Evolutionary conservation across 2,329 filamentous ascomycete species (phyloP).

Genomic region (Onygenales sp.): DNA sequence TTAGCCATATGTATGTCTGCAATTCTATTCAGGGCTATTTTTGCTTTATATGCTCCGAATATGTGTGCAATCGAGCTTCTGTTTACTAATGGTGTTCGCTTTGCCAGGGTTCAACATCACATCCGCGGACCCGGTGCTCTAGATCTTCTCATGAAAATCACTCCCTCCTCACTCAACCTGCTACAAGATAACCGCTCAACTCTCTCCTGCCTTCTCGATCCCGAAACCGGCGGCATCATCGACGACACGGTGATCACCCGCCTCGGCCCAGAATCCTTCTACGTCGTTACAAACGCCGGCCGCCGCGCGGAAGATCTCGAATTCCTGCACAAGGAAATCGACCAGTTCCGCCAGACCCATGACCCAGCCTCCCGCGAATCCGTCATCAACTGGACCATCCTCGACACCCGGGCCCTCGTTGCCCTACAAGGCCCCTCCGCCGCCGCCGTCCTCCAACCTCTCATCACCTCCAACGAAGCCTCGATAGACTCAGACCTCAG

Average conservation of each 20-base stretch:
- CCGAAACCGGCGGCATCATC: constrained; percentile 76
- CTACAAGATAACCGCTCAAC: constrained; percentile 63
- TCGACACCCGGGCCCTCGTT: constrained; percentile 66
- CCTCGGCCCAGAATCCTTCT: constrained; percentile 65
- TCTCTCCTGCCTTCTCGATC: constrained; percentile 74
- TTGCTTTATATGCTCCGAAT: not conserved
- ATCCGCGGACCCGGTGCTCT: constrained; percentile 72
- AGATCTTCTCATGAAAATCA: constrained; percentile 73
- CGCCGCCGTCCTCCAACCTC: constrained; percentile 55
- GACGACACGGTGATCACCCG: constrained; percentile 89
- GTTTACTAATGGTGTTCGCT: constrained; percentile 2
- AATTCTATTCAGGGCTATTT: not conserved
- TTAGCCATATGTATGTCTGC: constrained; percentile 76
- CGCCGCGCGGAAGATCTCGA: constrained; percentile 80
- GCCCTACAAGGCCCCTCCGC: constrained; percentile 82
- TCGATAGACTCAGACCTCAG: constrained; percentile 46
- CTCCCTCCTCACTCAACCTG: constrained; percentile 60
- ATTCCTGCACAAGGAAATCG: constrained; percentile 64
- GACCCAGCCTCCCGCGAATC: constrained; percentile 35
- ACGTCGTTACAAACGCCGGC: constrained; percentile 91
- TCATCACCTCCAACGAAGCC: constrained; percentile 43
- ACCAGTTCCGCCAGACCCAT: constrained; percentile 46
- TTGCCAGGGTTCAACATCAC: constrained; percentile 61
- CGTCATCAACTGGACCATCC: constrained; percentile 58
- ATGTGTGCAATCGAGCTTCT: not conserved